These are phyloP conservation scores for Candida xiaguanensis DNA, from an alignment of 805 yeast species.

Conservation along the genomic window DNA sequence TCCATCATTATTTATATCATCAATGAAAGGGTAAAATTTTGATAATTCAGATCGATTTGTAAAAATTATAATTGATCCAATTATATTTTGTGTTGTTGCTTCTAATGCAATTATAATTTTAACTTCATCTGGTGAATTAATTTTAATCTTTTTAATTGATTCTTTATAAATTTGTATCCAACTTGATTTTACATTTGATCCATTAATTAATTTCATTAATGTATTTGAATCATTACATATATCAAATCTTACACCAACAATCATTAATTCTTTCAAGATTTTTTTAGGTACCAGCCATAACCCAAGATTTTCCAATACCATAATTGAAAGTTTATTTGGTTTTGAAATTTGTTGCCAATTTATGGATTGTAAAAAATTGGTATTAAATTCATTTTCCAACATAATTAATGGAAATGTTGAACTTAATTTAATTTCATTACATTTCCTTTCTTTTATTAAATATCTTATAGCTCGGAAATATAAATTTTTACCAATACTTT, in stretches of 20 bases:
- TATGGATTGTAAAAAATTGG: constrained; percentile 32
- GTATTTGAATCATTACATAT: constrained; percentile 44
- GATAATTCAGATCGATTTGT: constrained; percentile 44
- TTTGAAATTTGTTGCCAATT: constrained; percentile 38
- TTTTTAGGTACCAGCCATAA: constrained; percentile 54
- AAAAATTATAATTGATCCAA: constrained; percentile 49
- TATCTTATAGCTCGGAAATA: constrained; percentile 52
- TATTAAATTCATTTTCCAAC: constrained; percentile 24
- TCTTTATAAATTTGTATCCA: constrained; percentile 29
- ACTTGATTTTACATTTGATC: constrained; percentile 12
- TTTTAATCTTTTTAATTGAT: constrained; percentile 29
- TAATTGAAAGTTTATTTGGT: constrained; percentile 24
- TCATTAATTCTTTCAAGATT: constrained; percentile 50
- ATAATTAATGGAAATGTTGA: constrained; percentile 45
- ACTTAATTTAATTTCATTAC: constrained; percentile 41
- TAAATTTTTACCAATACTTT: constrained; percentile 52
- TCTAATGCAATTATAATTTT: constrained; percentile 52
- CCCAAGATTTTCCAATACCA: constrained; percentile 39
- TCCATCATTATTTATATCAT: constrained; percentile 23
- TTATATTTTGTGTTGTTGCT: constrained; percentile 48
- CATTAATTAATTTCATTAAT: constrained; percentile 37
- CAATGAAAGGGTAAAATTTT: constrained; percentile 50
- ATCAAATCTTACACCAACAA: constrained; percentile 56
- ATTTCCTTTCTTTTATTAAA: constrained; percentile 40
- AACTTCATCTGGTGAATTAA: constrained; percentile 29